Evolutionary conservation across 768 basidiomycete species (phyloP).

Genomic region (Tulasnella sp.): DNA sequence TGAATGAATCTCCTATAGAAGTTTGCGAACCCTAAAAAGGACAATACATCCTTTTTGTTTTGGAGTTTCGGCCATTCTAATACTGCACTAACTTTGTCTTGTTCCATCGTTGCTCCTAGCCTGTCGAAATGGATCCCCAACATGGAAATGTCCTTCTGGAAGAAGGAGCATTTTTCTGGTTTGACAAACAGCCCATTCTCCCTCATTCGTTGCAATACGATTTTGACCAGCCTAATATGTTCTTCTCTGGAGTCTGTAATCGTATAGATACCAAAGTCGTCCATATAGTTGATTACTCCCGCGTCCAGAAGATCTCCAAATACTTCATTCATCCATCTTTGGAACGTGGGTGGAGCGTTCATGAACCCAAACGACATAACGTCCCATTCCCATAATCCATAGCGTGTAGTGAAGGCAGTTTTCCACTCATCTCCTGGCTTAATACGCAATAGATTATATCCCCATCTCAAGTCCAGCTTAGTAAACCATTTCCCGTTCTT

Average conservation of each 20-base stretch:
- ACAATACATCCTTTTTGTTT: slow-evolving; percentile 16
- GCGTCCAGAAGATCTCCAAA: slow-evolving; percentile 16
- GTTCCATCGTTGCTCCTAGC: not conserved
- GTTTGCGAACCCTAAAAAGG: slow-evolving; percentile 21
- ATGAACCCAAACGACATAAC: slow-evolving; percentile 21
- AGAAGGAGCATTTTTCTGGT: slow-evolving; percentile 20
- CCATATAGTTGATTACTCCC: slow-evolving; percentile 18
- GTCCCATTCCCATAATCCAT: slow-evolving; percentile 18
- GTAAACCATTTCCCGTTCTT: not conserved
- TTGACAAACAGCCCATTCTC: slow-evolving; percentile 17
- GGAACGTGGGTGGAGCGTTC: slow-evolving; percentile 21
- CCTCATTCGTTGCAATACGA: slow-evolving; percentile 17
- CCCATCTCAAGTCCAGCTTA: slow-evolving; percentile 8
- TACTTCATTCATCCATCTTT: slow-evolving; percentile 19
- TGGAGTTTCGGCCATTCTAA: slow-evolving; percentile 18
- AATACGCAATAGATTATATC: slow-evolving; percentile 20
- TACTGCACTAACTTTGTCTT: not conserved
- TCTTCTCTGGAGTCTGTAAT: slow-evolving; percentile 11
- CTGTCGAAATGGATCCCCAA: slow-evolving; percentile 15
- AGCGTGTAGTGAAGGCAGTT: slow-evolving; percentile 25
- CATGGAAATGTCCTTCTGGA: slow-evolving; percentile 14
- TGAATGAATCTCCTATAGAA: slow-evolving; percentile 21
- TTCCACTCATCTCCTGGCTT: slow-evolving; percentile 24
- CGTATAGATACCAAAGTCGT: slow-evolving; percentile 15
- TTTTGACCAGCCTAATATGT: slow-evolving; percentile 11